These are phyloP conservation scores for Arthrobotrys sinensis DNA, from an alignment of 2,329 filamentous ascomycete genomes.

Conservation along the genomic window DNA sequence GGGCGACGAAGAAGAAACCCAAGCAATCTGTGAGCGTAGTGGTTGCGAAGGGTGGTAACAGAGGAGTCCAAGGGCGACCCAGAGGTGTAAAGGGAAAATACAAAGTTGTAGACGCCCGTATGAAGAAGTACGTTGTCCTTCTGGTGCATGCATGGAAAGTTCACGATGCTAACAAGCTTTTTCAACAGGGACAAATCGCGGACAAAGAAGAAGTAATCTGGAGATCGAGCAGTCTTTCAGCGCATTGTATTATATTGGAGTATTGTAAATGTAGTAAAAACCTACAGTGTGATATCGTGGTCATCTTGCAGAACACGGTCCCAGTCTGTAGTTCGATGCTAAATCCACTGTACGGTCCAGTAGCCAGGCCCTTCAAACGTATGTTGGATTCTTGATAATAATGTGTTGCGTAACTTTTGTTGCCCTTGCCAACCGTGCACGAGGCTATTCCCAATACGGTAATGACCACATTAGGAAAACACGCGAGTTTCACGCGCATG, in stretches of 20 bases:
- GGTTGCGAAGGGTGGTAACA: conserved; percentile 86
- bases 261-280: conserved; percentile 17
- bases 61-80: conserved; percentile 86
- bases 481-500: conserved; percentile 48
- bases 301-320: no score
- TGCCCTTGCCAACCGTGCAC: conserved; percentile 31
- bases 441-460: conserved; percentile 26
- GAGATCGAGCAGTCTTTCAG: neutral
- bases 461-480: conserved; percentile 53
- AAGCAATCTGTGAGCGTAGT: conserved; percentile 87
- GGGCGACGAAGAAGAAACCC: conserved; percentile 87
- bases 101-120: conserved; percentile 93
- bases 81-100: conserved; percentile 95
- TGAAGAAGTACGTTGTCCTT: conserved; percentile 88
- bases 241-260: conserved; percentile 2
- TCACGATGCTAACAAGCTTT: conserved; percentile 62
- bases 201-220: conserved; percentile 76
- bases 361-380: no score
- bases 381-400: conserved; percentile 4
- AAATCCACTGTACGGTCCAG: no score
- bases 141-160: neutral
- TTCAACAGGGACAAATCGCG: conserved; percentile 83
- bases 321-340: no score
- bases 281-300: no score
- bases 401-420: conserved; percentile 24